Evolutionary conservation across 768 basidiomycete genomes (phyloP).

Genomic region (Trichaptum fuscoviolaceum): DNA sequence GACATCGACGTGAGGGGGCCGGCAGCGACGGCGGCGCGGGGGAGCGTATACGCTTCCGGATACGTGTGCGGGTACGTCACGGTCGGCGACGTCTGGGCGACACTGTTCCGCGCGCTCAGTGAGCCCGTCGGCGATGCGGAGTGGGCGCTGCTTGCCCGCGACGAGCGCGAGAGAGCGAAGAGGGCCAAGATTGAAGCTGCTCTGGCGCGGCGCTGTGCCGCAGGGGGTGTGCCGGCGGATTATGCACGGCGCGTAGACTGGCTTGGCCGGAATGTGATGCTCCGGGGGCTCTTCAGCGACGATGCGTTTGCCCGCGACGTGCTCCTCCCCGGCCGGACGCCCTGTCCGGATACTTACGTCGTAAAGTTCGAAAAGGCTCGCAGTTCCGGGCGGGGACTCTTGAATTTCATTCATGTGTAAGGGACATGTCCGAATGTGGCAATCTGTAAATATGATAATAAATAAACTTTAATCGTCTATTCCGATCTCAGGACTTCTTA

Average conservation of each 20-base stretch:
- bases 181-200: conserved; percentile 44
- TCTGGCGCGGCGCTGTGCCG: conserved; percentile 37
- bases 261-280: conserved; percentile 52
- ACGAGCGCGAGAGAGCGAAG: conserved; percentile 31
- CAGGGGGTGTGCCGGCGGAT: conserved; percentile 10
- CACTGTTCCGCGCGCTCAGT: conserved; percentile 43
- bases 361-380: conserved; percentile 37
- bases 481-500: neutral
- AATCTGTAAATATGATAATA: neutral
- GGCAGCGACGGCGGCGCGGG: conserved; percentile 18
- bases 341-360: conserved; percentile 53
- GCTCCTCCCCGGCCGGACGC: conserved; percentile 38
- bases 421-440: neutral
- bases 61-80: conserved; percentile 25
- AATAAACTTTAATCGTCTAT: conserved; percentile 1
- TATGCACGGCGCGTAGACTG: conserved; percentile 47
- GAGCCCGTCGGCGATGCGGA: conserved; percentile 57
- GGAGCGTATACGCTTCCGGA: neutral
- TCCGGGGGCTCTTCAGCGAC: conserved; percentile 58
- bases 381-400: too few relatives aligned
- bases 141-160: conserved; percentile 48
- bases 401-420: neutral
- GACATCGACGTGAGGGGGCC: conserved; percentile 38
- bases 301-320: conserved; percentile 50
- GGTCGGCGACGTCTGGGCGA: conserved; percentile 52